Percentiles rank a stretch among this genome's conserved stretches.
Conservation (phyloP, 306 rosid genomes). For the Acacia acuminata region DNA sequence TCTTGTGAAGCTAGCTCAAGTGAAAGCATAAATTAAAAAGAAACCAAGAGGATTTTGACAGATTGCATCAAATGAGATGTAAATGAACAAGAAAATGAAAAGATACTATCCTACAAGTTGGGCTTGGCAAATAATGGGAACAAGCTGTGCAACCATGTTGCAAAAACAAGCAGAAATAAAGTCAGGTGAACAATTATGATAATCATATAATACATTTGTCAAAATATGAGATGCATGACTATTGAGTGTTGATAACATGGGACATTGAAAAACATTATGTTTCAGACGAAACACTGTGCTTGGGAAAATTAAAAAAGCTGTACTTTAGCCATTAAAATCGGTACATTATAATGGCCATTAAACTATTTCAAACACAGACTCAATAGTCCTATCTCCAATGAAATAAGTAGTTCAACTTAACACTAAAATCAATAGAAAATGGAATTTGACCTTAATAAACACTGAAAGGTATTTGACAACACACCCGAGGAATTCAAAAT, state of each 20-base stretch:
- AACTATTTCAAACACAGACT: too few relatives aligned
- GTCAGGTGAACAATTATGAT: not conserved
- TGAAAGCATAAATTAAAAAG: not conserved
- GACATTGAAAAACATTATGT: not conserved
- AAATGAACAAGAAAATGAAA: not conserved
- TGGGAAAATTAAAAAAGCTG: not conserved
- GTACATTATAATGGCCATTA: too few relatives aligned
- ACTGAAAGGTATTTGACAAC: not conserved
- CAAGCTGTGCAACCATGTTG: not conserved
- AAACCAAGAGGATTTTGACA: not conserved
- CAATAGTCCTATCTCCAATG: not conserved
- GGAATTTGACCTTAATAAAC: not conserved
- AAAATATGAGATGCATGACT: not conserved
- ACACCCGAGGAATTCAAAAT: not conserved
- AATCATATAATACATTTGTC: not conserved
- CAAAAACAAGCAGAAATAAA: not conserved
- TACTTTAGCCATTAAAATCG: too few relatives aligned
- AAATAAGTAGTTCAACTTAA: not conserved
- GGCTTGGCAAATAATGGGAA: not conserved
- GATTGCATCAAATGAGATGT: not conserved
- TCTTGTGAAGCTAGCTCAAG: conserved; percentile 4
- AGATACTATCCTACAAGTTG: not conserved
- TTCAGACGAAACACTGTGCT: not conserved
- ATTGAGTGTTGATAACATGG: not conserved
- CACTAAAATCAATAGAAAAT: not conserved